A percentile compares a stretch with the other conserved stretches of the same genome.
Evolutionary conservation across 1,284 basidiomycete genomes (phyloP).

Genomic region (Exsudoporus floridanus): DNA sequence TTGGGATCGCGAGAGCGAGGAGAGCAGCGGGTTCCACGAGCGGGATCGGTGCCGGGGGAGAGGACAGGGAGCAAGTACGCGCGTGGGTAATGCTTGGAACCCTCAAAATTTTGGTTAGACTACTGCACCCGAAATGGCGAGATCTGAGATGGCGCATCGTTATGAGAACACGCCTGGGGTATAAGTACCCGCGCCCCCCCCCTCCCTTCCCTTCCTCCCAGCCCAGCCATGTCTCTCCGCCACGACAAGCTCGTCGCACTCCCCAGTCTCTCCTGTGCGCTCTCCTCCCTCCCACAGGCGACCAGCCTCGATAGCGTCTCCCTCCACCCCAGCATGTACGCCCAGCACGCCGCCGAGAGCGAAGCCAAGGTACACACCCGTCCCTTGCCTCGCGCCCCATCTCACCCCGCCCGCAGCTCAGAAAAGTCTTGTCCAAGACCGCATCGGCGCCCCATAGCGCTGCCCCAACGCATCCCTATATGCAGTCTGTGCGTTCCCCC

Average conservation of each 20-base stretch:
- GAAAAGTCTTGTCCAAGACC: constrained; percentile 51
- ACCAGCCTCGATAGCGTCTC: constrained; percentile 62
- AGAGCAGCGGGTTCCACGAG: too few relatives aligned
- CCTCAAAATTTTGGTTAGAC: too few relatives aligned
- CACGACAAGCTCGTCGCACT: constrained; percentile 61
- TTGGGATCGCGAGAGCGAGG: not conserved
- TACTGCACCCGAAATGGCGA: constrained; percentile 11
- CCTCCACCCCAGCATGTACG: constrained; percentile 68
- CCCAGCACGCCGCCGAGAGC: constrained; percentile 62
- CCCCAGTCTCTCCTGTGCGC: constrained; percentile 63
- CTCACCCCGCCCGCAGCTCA: constrained; percentile 38
- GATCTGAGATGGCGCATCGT: constrained; percentile 32
- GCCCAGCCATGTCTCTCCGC: constrained; percentile 22
- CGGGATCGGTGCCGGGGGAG: constrained; percentile 3
- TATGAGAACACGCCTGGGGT: constrained; percentile 24
- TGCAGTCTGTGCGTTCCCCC: constrained; percentile 38
- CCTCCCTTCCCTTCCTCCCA: not conserved
- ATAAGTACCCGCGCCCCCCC: constrained; percentile 20
- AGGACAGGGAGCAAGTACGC: too few relatives aligned
- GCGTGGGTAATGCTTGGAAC: too few relatives aligned
- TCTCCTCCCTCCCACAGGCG: constrained; percentile 67
- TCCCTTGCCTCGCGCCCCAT: constrained; percentile 1
- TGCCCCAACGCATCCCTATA: constrained; percentile 35
- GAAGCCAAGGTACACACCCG: constrained; percentile 62
- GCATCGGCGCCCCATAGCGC: constrained; percentile 37